Percentiles rank a stretch among this genome's conserved stretches.
These are phyloP conservation scores for Microdochium nivale DNA, from an alignment of 2,329 filamentous ascomycete species.

Conservation along the genomic window DNA sequence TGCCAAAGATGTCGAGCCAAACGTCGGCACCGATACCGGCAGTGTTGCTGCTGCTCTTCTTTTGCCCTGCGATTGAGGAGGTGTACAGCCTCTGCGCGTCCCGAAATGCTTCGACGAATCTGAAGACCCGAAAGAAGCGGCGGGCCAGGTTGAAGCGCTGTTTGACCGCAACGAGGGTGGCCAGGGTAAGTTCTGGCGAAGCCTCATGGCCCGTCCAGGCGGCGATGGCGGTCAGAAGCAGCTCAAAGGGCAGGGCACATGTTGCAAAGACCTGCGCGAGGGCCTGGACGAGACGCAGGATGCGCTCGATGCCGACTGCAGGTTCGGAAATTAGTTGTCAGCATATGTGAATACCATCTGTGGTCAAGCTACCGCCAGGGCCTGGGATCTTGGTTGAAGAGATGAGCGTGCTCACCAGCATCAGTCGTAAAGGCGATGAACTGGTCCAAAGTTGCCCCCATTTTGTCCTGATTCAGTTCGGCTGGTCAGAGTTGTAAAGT, in stretches of 20 bases:
- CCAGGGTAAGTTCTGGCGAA: conserved; percentile 18
- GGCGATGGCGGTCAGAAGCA: conserved; percentile 18
- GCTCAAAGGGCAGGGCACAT: conserved; percentile 30
- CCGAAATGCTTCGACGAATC: conserved; percentile 54
- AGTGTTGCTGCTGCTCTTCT: conserved; percentile 2
- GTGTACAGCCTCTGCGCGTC: conserved; percentile 35
- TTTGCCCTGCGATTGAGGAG: conserved; percentile 8
- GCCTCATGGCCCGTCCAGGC: conserved; percentile 5
- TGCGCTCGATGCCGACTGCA: conserved; percentile 52
- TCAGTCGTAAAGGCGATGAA: conserved; percentile 38
- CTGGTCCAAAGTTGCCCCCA: conserved; percentile 21
- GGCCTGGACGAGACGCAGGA: conserved; percentile 49
- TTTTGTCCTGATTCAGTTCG: conserved; percentile 1
- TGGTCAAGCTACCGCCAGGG: too few relatives aligned
- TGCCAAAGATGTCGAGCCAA: conserved; percentile 46
- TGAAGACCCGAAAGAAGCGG: conserved; percentile 60
- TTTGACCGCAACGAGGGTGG: conserved; percentile 25
- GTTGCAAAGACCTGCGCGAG: conserved; percentile 37
- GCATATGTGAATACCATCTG: not conserved
- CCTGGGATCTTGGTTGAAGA: too few relatives aligned
- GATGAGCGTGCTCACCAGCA: conserved; percentile 23
- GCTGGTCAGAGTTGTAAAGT: not conserved
- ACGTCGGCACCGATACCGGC: conserved; percentile 14
- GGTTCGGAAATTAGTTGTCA: not conserved
- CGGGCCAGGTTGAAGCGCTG: conserved; percentile 39